Base-by-base conservation (phyloP, 768 basidiomycete genomes). In the Erythrobasidium yunnanense region DNA sequence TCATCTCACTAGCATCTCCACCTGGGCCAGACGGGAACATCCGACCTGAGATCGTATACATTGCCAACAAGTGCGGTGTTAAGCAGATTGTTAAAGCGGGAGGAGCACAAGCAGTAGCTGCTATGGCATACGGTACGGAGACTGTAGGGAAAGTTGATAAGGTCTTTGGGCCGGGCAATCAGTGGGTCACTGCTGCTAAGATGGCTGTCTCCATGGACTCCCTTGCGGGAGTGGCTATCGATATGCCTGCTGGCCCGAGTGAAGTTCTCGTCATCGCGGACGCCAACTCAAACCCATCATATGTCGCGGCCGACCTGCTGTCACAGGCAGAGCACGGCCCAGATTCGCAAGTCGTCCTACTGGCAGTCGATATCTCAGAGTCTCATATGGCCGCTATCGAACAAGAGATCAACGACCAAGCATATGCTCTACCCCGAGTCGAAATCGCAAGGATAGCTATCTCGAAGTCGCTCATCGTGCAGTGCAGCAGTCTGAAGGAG, bases 131-230 rank as follows among this genome's bases (percentile, higher is more conserved):
- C 75, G 95, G 95, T 20, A 99, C 95, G 4, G 81, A 88, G 75
- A 87, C 87, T 2, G 90, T 92, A 4, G 90, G 91, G 17, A 97
- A 99, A 77, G 93, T 96, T 25, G 95, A 99, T 81, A 99, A 99
- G 79, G 91, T 99, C 71, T 93, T 97, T 74, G 95, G 95, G 7
- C 95, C 95, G 4, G 95, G 95, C 25, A 99, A 99, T 75, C 95
- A 97, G 76, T 99, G 92, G 90, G 95, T 99, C 23, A 99, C 93
- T 1, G 95, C 95, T 1, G 95, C 93, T 55, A 99, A 99, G 79
- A 96, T 99, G 95, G 78, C 93, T 58, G 93, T 99, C 25, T 92
- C 96, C 75, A 99, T 97, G 76, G 95, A 99, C 74, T 92, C 92
- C 13, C 88, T 92, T 72, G 93, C 95, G 7, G 77, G 92, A 68